phyloP scores from a whole-genome alignment of 495 filamentous ascomycete species.

The Xylaria bambusicola region DNA sequence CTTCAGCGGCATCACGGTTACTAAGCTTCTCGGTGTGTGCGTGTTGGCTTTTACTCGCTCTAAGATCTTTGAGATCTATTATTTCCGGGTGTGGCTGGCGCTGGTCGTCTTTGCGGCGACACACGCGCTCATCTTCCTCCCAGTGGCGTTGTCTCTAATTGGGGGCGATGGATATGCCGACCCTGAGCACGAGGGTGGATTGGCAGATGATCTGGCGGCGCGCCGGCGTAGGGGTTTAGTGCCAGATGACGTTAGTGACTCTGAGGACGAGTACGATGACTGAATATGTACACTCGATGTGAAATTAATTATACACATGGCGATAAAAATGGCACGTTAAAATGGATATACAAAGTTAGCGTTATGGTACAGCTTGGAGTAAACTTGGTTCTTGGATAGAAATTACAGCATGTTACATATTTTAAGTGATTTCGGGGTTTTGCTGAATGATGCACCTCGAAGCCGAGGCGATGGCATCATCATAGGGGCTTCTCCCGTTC shows the following conservation, averaged over 20 bases:
- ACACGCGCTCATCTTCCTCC: constrained; percentile 89
- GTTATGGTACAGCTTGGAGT: constrained; percentile 5
- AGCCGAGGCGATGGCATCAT: too few species aligned
- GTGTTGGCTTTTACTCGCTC: constrained; percentile 93
- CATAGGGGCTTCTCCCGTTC: too few species aligned
- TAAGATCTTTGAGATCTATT: constrained; percentile 99
- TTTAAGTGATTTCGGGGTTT: neutral
- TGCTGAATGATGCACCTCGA: too few species aligned
- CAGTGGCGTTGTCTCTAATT: constrained; percentile 82
- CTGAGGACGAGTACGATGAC: constrained; percentile 40
- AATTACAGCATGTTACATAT: neutral
- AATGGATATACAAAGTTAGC: constrained; percentile 14
- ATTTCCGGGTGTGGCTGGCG: constrained; percentile 94
- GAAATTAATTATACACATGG: neutral
- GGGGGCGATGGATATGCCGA: constrained; percentile 89
- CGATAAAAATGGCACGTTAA: constrained; percentile 6
- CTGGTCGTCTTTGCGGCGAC: constrained; percentile 85
- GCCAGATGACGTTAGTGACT: constrained; percentile 43
- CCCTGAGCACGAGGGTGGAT: constrained; percentile 76
- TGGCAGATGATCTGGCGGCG: constrained; percentile 76
- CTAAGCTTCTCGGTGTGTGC: constrained; percentile 87
- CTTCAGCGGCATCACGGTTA: constrained; percentile 94
- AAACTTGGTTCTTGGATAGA: neutral
- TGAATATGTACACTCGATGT: constrained; percentile 7
- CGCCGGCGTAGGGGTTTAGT: constrained; percentile 48